These are phyloP conservation scores for Alternaria rosae DNA, from an alignment of 2,329 filamentous ascomycete species.

Conservation along the genomic window DNA sequence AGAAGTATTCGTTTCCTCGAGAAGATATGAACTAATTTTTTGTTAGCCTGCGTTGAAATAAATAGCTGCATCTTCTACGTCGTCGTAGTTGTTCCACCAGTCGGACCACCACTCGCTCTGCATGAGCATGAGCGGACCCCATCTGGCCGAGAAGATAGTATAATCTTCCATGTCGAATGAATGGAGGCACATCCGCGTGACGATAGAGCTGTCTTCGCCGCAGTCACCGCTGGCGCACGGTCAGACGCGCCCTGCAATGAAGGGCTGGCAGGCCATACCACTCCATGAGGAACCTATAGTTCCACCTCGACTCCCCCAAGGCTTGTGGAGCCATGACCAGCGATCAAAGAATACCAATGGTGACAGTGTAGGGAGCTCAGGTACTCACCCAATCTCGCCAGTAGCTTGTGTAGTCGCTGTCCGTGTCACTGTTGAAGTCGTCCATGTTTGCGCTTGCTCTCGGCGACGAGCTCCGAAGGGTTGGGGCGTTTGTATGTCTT, in stretches of 20 bases:
- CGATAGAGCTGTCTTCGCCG: constrained; percentile 9
- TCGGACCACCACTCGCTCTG: constrained; percentile 11
- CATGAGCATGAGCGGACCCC: constrained; percentile 8
- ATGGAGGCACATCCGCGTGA: constrained; percentile 11
- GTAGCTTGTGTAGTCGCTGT: constrained; percentile 99
- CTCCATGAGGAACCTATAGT: constrained; percentile 3
- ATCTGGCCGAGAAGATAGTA: constrained; percentile 4
- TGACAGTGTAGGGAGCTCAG: constrained; percentile 10
- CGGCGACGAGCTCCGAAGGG: constrained; percentile 1
- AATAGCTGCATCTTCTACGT: constrained; percentile 5
- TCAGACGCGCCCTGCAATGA: constrained; percentile 8
- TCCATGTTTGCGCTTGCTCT: constrained; percentile 70
- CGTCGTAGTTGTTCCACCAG: background rate
- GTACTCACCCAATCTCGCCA: constrained; percentile 97
- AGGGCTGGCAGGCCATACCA: constrained; percentile 7
- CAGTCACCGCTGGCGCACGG: constrained; percentile 9
- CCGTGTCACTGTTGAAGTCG: constrained; percentile 96
- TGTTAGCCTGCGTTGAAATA: constrained; percentile 17
- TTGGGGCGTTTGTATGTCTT: background rate
- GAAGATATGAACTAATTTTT: constrained; percentile 87
- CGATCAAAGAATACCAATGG: background rate
- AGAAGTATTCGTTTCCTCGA: constrained; percentile 98
- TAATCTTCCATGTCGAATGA: background rate
- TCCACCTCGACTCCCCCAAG: background rate
- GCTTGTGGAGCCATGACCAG: constrained; percentile 4